Evolutionary conservation across 768 basidiomycete species (phyloP).

Genomic region (Tricholoma sp.): DNA sequence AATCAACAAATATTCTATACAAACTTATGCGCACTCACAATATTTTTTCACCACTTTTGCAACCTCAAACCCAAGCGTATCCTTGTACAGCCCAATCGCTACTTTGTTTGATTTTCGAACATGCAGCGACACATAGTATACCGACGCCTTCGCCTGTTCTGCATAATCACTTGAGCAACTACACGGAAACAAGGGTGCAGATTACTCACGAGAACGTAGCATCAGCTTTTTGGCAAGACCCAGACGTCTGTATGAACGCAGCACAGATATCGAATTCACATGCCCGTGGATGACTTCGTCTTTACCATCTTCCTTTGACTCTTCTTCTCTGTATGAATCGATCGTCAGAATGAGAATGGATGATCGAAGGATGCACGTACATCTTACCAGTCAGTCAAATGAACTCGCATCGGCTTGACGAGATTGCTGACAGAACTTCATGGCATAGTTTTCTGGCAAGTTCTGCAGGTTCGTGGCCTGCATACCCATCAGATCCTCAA

Average conservation of each 20-base stretch:
- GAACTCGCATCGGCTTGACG: background rate
- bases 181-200: background rate
- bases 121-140: constrained; percentile 83
- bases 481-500: constrained; percentile 88
- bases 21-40: constrained; percentile 62
- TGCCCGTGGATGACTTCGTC: constrained; percentile 68
- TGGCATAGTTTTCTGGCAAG: constrained; percentile 86
- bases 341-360: background rate
- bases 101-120: constrained; percentile 95
- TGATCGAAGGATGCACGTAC: constrained; percentile 36
- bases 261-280: constrained; percentile 94
- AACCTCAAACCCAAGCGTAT: constrained; percentile 86
- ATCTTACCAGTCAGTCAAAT: constrained; percentile 52
- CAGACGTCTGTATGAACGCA: constrained; percentile 84
- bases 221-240: constrained; percentile 94
- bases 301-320: constrained; percentile 47
- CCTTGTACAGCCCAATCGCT: constrained; percentile 82
- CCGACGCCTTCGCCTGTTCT: no score
- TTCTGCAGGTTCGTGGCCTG: constrained; percentile 93
- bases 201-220: constrained; percentile 78
- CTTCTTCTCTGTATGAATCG: constrained; percentile 27
- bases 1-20: constrained; percentile 2
- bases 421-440: constrained; percentile 61
- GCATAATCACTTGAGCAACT: no score
- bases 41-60: constrained; percentile 85